These are phyloP conservation scores for Pyrenochaeta sp. DNA, from an alignment of 2,329 filamentous ascomycete species.

Conservation along the genomic window DNA sequence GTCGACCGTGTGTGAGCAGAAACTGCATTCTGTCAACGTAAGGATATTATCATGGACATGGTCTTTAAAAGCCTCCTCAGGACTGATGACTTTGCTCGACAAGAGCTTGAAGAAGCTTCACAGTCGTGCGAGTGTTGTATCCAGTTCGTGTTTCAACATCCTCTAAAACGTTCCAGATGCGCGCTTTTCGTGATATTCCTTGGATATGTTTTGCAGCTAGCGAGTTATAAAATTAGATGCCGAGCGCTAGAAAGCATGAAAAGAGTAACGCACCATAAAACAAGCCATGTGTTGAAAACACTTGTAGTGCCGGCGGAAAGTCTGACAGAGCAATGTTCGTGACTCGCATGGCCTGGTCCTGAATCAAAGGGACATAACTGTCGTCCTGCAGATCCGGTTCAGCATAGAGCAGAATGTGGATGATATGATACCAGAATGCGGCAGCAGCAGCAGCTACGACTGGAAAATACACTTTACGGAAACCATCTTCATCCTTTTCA, in stretches of 20 bases:
- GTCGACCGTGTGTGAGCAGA: no score
- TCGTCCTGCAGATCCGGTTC: constrained; percentile 38
- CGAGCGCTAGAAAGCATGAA: no score
- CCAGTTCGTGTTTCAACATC: constrained; percentile 42
- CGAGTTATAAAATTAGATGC: no score
- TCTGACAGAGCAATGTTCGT: constrained; percentile 43
- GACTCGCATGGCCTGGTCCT: constrained; percentile 39
- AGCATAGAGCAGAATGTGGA: constrained; percentile 41
- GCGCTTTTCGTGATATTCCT: constrained; percentile 40
- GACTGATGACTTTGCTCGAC: constrained; percentile 18
- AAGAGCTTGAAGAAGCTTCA: constrained; percentile 36
- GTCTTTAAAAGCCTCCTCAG: no score
- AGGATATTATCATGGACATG: no score
- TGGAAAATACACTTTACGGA: constrained; percentile 41
- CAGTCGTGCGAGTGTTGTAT: constrained; percentile 36
- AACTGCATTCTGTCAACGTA: no score
- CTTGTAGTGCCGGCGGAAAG: constrained; percentile 39
- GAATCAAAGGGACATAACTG: constrained; percentile 33
- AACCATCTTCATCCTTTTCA: constrained; percentile 39
- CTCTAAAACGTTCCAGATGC: constrained; percentile 42
- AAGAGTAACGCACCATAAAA: constrained; percentile 42
- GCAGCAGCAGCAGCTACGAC: constrained; percentile 38
- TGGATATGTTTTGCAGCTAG: constrained; percentile 47
- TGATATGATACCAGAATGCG: constrained; percentile 44
- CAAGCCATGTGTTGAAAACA: constrained; percentile 42